phyloP scores from a whole-genome alignment of 108 stramenopile species.

The Tribonema minus region DNA sequence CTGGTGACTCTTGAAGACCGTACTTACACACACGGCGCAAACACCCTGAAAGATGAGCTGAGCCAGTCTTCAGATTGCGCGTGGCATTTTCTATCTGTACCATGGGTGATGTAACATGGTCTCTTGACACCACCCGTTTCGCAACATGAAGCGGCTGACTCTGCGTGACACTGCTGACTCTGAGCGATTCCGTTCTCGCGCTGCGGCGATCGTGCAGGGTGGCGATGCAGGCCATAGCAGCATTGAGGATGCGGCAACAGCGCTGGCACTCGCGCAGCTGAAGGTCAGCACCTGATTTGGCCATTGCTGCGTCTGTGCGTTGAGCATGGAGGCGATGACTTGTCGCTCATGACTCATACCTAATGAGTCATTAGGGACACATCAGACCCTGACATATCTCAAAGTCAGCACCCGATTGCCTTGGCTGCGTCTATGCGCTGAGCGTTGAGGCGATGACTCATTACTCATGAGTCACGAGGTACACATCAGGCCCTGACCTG shows the following conservation, averaged over 20 bases:
- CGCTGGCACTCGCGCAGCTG: conserved; percentile 47
- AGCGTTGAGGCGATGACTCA: no score
- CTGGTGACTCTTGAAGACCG: no score
- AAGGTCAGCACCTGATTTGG: neutral
- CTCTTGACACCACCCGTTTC: neutral
- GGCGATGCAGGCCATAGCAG: conserved; percentile 46
- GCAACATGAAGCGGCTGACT: neutral
- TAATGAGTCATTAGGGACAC: no score
- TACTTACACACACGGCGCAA: neutral
- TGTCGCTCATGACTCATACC: no score
- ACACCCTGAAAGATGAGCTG: neutral
- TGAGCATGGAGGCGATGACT: no score
- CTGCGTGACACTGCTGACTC: neutral
- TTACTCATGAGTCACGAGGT: no score
- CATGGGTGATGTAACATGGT: neutral
- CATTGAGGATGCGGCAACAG: conserved; percentile 42
- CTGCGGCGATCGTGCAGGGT: conserved; percentile 6
- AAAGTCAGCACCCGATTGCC: no score
- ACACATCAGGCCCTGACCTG: no score
- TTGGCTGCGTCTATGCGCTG: no score
- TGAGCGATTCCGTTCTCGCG: neutral
- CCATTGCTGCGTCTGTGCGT: neutral
- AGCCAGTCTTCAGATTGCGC: neutral
- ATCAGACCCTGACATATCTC: no score
- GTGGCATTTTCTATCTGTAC: neutral